phyloP scores from a whole-genome alignment of 306 rosid species.

The Cucurbita maxima region DNA sequence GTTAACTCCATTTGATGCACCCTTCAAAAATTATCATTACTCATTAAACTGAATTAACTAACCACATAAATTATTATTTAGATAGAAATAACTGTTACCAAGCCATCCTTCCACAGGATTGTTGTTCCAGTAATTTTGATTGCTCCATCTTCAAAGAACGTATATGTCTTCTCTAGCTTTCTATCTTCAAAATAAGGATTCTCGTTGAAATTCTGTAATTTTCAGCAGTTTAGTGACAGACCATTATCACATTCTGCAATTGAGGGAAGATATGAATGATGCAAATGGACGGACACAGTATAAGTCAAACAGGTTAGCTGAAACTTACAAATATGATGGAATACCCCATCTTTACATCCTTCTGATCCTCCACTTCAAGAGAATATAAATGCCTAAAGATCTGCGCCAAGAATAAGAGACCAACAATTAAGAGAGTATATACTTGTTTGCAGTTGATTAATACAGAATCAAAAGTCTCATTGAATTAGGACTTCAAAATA shows the following conservation, averaged over 20 bases:
- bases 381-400: constrained; percentile 43
- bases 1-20: constrained; percentile 33
- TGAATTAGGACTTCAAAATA: background rate
- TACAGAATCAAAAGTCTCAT: background rate
- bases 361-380: constrained; percentile 48
- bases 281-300: background rate
- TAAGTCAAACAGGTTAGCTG: constrained; percentile 3
- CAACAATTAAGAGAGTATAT: background rate
- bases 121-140: constrained; percentile 35
- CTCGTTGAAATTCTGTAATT: constrained; percentile 38
- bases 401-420: constrained; percentile 19
- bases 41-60: background rate
- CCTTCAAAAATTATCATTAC: constrained; percentile 21
- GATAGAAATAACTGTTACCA: constrained; percentile 19
- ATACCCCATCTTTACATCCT: constrained; percentile 47
- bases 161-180: constrained; percentile 39
- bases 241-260: background rate
- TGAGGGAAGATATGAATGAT: background rate
- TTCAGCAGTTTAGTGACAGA: background rate
- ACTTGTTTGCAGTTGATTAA: background rate
- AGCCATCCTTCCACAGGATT: constrained; percentile 61
- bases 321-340: constrained; percentile 51
- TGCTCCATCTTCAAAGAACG: constrained; percentile 42
- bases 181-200: constrained; percentile 52
- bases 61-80: background rate